phyloP scores from a whole-genome alignment of 371 early-diverging fungal genomes.

The Rhizopus sp. region DNA sequence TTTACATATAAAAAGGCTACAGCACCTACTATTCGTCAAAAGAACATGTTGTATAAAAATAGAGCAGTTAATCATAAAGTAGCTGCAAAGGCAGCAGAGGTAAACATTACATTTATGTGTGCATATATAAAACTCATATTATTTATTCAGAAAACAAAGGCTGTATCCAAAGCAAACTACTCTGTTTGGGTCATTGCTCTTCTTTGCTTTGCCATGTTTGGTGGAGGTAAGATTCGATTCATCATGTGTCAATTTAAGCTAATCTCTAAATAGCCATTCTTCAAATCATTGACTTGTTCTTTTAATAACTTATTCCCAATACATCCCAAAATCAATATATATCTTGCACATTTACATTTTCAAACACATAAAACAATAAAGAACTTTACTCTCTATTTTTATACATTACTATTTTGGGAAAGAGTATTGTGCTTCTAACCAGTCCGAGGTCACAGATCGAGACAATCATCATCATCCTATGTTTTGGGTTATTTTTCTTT shows the following conservation, averaged over 20 bases:
- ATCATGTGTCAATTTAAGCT: background rate
- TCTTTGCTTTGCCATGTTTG: constrained; percentile 24
- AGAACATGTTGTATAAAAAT: constrained; percentile 30
- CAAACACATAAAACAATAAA: no score
- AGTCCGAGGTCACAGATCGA: no score
- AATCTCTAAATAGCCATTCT: constrained; percentile 10
- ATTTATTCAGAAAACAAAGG: constrained; percentile 12
- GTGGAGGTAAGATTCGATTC: constrained; percentile 25
- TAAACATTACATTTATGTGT: background rate
- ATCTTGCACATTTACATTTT: no score
- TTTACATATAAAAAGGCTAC: constrained; percentile 22
- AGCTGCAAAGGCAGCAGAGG: constrained; percentile 23
- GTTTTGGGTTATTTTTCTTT: no score
- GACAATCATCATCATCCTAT: no score
- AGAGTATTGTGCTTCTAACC: no score
- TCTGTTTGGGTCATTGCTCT: constrained; percentile 23
- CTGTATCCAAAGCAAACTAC: constrained; percentile 9
- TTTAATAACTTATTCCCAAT: constrained; percentile 10
- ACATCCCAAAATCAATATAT: constrained; percentile 1
- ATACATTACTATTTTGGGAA: no score
- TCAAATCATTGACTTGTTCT: constrained; percentile 17
- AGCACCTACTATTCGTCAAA: constrained; percentile 30
- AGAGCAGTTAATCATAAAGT: constrained; percentile 19
- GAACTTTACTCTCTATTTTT: no score
- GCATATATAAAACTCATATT: background rate